Evolutionary conservation across 305 asterid genomes (phyloP).

Genomic region (Fraxinus albicans): DNA sequence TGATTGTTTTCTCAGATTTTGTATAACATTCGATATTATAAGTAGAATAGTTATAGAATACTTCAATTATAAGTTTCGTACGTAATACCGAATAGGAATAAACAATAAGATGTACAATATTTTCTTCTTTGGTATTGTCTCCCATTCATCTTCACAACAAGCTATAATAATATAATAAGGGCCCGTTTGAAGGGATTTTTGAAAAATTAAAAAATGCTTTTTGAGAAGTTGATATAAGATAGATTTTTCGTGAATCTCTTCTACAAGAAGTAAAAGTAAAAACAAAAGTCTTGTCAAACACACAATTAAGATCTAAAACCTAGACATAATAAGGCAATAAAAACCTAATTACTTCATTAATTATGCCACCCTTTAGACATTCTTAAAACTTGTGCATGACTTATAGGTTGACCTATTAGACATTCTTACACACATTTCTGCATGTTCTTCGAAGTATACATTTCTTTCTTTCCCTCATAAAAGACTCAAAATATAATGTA

Average conservation of each 20-base stretch:
- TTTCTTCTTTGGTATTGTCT: neutral
- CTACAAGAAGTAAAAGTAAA: no score
- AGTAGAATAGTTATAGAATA: slow-evolving; percentile 22
- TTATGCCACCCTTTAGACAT: neutral
- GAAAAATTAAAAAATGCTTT: neutral
- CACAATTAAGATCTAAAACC: neutral
- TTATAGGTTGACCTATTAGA: neutral
- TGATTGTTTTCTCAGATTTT: slow-evolving; percentile 41
- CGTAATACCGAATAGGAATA: neutral
- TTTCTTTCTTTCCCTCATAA: neutral
- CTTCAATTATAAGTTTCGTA: neutral
- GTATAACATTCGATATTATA: slow-evolving; percentile 39
- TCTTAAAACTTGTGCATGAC: neutral
- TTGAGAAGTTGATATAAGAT: no score
- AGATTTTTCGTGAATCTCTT: neutral
- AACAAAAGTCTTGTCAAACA: neutral
- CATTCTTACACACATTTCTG: neutral
- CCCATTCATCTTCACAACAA: neutral
- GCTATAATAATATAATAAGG: neutral
- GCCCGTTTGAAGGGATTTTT: neutral
- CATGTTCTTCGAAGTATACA: neutral
- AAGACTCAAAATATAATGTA: neutral
- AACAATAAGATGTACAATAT: neutral
- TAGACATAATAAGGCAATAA: neutral
- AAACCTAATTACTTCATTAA: neutral